Percentiles rank a stretch among this genome's conserved stretches.
Conservation (phyloP, 176 grass and related monocot species). For the Bromus sterilis region DNA sequence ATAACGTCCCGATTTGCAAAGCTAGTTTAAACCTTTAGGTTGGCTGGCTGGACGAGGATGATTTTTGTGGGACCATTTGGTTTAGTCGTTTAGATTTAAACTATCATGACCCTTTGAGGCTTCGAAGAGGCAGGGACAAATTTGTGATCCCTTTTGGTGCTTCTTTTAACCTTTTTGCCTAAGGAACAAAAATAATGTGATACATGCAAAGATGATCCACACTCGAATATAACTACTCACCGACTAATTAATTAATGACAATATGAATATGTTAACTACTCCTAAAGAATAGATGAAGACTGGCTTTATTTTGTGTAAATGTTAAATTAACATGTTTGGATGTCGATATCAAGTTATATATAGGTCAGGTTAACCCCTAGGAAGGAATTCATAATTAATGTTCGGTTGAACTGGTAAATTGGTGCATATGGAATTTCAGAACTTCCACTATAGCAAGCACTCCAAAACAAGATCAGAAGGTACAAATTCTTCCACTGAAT, state of each 20-base stretch:
- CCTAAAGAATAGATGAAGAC: background rate
- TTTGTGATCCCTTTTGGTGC: background rate
- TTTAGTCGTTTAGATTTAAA: background rate
- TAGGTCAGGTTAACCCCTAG: background rate
- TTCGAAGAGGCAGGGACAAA: background rate
- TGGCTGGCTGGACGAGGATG: constrained; percentile 2
- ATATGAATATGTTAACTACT: background rate
- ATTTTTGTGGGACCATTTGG: background rate
- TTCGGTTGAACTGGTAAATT: background rate
- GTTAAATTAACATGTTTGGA: background rate
- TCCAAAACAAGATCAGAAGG: constrained; percentile 18
- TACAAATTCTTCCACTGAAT: constrained; percentile 44
- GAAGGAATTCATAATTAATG: background rate
- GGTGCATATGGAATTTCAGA: background rate
- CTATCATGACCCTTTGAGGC: background rate
- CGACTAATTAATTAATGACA: background rate
- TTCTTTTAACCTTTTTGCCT: background rate
- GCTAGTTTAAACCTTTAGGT: background rate
- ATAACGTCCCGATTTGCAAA: background rate
- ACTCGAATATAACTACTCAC: background rate
- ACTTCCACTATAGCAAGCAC: background rate
- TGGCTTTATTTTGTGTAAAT: background rate
- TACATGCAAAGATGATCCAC: background rate
- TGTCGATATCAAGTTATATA: background rate
- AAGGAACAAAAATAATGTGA: constrained; percentile 1